Evolutionary conservation across 345 rosid species (phyloP).

Genomic region (Abelmoschus esculentus): DNA sequence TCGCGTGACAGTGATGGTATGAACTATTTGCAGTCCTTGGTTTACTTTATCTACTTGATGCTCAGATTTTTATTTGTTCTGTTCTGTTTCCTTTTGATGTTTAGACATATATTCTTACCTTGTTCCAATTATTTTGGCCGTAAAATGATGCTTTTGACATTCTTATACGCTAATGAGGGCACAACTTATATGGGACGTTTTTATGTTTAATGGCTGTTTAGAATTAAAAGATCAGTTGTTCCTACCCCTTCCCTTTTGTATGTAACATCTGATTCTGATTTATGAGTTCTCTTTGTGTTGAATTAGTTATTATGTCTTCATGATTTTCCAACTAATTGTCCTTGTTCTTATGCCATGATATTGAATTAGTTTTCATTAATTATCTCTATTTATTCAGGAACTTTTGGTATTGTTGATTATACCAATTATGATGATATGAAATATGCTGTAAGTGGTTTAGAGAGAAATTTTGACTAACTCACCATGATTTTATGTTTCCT

Average conservation of each 20-base stretch:
- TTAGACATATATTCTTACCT: neutral
- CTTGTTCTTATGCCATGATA: neutral
- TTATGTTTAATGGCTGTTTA: neutral
- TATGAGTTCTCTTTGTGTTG: neutral
- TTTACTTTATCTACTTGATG: neutral
- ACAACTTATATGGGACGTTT: neutral
- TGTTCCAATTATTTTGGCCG: neutral
- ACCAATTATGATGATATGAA: constrained; percentile 92
- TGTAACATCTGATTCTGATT: neutral
- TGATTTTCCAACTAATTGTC: neutral
- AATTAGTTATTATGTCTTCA: neutral
- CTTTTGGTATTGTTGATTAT: constrained; percentile 89
- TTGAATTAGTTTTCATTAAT: neutral
- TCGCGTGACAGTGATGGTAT: constrained; percentile 82
- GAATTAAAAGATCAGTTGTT: neutral
- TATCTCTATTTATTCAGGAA: constrained; percentile 37
- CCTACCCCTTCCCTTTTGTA: neutral
- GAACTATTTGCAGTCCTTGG: constrained; percentile 1
- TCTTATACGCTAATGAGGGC: neutral
- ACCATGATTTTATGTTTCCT: neutral
- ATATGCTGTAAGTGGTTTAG: constrained; percentile 64
- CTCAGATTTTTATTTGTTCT: neutral
- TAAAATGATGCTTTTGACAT: neutral
- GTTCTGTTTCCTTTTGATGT: neutral
- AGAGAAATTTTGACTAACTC: neutral